Conservation (phyloP, 176 grass and related monocot species). For the Oryza australiensis region DNA sequence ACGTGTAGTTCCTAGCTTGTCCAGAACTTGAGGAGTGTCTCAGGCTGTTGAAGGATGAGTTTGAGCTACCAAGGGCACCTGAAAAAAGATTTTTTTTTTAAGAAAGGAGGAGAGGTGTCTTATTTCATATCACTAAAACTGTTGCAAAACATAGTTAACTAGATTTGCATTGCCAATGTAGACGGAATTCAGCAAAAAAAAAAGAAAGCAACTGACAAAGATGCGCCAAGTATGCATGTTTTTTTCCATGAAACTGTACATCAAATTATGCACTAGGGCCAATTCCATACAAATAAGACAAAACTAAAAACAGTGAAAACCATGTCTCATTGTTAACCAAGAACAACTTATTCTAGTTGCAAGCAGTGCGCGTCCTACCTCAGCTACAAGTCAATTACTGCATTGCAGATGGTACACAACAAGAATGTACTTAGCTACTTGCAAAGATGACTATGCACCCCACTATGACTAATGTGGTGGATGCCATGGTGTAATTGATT, state of each 20-base stretch:
- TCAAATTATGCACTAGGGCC: not conserved
- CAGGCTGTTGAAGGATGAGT: slow-evolving; percentile 11
- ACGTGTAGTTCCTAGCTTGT: slow-evolving; percentile 29
- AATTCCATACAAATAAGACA: not conserved
- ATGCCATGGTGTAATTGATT: not conserved
- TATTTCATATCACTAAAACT: not conserved
- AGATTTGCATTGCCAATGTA: not conserved
- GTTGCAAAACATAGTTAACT: not conserved
- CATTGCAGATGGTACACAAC: not conserved
- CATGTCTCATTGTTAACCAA: not conserved
- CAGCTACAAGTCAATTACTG: not conserved
- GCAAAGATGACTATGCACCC: not conserved
- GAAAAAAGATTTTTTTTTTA: slow-evolving; percentile 8
- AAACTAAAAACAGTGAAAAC: not conserved
- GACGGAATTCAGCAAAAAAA: not conserved
- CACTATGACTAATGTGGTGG: not conserved
- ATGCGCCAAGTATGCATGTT: not conserved
- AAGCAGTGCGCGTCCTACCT: not conserved
- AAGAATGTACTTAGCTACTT: not conserved
- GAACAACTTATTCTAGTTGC: not conserved
- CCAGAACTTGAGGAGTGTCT: slow-evolving; percentile 16
- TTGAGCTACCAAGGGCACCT: slow-evolving; percentile 39
- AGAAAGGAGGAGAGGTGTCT: not conserved
- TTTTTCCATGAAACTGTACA: not conserved
- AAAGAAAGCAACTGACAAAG: too few species aligned